These are phyloP conservation scores for Cryptosporidium tyzzeri DNA, from an alignment of 169 alveolate genomes.

Conservation along the genomic window DNA sequence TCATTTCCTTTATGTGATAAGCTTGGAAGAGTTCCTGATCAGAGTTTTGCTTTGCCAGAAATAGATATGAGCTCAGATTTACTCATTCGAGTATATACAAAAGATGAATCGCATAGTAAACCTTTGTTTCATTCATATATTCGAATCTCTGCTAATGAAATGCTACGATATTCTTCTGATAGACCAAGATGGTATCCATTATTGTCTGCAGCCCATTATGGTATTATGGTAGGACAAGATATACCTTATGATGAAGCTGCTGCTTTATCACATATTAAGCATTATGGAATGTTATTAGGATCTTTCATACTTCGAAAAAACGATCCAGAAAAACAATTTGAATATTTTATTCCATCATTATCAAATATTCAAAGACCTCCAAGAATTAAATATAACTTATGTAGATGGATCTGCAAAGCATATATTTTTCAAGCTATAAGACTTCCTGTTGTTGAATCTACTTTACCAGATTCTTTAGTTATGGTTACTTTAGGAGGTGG, in stretches of 20 bases:
- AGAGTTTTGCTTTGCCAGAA: slow-evolving; percentile 64
- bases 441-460: slow-evolving; percentile 72
- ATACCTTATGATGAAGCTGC: slow-evolving; percentile 75
- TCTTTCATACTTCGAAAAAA: slow-evolving; percentile 64
- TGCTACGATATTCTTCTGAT: slow-evolving; percentile 62
- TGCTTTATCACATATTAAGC: slow-evolving; percentile 71
- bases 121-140: slow-evolving; percentile 74
- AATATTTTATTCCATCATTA: slow-evolving; percentile 39
- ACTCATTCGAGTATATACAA: slow-evolving; percentile 49
- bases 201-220: slow-evolving; percentile 74
- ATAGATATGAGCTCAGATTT: slow-evolving; percentile 74
- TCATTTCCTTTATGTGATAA: slow-evolving; percentile 54
- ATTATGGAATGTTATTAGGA: slow-evolving; percentile 74
- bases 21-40: slow-evolving; percentile 72
- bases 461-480: slow-evolving; percentile 65
- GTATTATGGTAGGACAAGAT: slow-evolving; percentile 75
- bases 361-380: slow-evolving; percentile 45
- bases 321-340: slow-evolving; percentile 54
- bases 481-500: slow-evolving; percentile 76
- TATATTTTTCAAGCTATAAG: slow-evolving; percentile 73
- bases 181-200: slow-evolving; percentile 73
- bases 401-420: slow-evolving; percentile 75
- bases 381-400: slow-evolving; percentile 62
- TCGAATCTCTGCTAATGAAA: slow-evolving; percentile 61
- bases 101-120: slow-evolving; percentile 60